Conservation (phyloP, 208 protist species). For the Trypanosoma mega region DNA sequence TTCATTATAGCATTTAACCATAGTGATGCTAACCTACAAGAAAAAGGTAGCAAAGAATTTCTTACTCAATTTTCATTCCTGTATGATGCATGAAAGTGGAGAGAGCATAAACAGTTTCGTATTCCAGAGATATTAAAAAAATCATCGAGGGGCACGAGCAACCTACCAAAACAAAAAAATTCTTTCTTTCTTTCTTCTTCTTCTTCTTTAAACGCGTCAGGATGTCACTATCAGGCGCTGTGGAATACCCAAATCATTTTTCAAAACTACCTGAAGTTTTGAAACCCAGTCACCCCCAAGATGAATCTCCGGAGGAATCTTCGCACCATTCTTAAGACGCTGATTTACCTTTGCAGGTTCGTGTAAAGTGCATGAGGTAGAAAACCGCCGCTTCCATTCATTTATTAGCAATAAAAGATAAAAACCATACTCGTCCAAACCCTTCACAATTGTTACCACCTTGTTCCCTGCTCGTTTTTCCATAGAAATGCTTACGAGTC, state of each 20-base stretch:
- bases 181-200: too few relatives aligned
- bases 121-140: too few relatives aligned
- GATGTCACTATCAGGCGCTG: slow-evolving; percentile 18
- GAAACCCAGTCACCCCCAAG: slow-evolving; percentile 46
- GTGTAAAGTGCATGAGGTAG: slow-evolving; percentile 44
- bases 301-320: slow-evolving; percentile 57
- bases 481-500: slow-evolving; percentile 42
- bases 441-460: slow-evolving; percentile 58
- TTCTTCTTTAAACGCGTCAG: too few relatives aligned
- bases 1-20: background rate
- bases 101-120: too few relatives aligned
- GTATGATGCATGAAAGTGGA: too few relatives aligned
- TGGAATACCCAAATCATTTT: slow-evolving; percentile 42
- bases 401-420: slow-evolving; percentile 40
- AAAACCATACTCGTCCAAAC: slow-evolving; percentile 61
- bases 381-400: slow-evolving; percentile 64
- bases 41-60: too few relatives aligned
- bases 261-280: slow-evolving; percentile 32
- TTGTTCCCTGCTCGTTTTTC: slow-evolving; percentile 53
- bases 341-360: slow-evolving; percentile 51
- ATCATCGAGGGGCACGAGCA: too few relatives aligned
- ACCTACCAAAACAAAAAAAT: too few relatives aligned
- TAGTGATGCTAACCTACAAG: slow-evolving; percentile 3
- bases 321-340: slow-evolving; percentile 58
- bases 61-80: too few relatives aligned